These are phyloP conservation scores for Mycena citricolor DNA, from an alignment of 1,284 basidiomycete genomes.

Conservation along the genomic window DNA sequence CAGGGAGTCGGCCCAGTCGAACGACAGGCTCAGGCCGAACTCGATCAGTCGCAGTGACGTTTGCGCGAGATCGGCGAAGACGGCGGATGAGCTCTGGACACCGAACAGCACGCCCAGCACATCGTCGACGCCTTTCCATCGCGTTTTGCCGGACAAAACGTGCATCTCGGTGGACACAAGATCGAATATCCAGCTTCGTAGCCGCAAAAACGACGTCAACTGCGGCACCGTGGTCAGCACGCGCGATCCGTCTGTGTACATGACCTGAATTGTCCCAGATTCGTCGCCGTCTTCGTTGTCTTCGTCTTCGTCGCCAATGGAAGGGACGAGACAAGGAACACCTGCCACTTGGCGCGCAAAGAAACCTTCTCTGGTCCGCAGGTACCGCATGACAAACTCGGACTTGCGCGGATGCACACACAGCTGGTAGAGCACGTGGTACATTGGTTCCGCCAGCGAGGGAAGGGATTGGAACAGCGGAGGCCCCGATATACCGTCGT, in stretches of 20 bases:
- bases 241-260: slow-evolving; percentile 71
- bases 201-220: slow-evolving; percentile 77
- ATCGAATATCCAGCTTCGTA: slow-evolving; percentile 85
- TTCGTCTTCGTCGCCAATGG: slow-evolving; percentile 47
- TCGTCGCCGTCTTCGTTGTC: too few species aligned
- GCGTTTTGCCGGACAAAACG: slow-evolving; percentile 76
- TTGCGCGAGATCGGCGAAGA: slow-evolving; percentile 75
- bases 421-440: slow-evolving; percentile 82
- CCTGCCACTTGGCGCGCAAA: slow-evolving; percentile 81
- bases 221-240: slow-evolving; percentile 75
- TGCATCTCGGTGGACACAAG: slow-evolving; percentile 90
- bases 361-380: slow-evolving; percentile 88
- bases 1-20: slow-evolving; percentile 84
- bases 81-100: slow-evolving; percentile 50
- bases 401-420: slow-evolving; percentile 86
- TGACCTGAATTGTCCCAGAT: slow-evolving; percentile 75
- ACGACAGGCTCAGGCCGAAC: slow-evolving; percentile 81
- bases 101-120: slow-evolving; percentile 78
- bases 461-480: slow-evolving; percentile 74
- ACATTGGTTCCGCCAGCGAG: slow-evolving; percentile 83
- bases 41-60: slow-evolving; percentile 84
- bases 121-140: slow-evolving; percentile 67
- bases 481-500: too few species aligned
- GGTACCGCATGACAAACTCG: slow-evolving; percentile 81
- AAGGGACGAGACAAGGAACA: slow-evolving; percentile 60